These are phyloP conservation scores for Lactuca saligna DNA, from an alignment of 129 eudicot genomes.

Conservation along the genomic window DNA sequence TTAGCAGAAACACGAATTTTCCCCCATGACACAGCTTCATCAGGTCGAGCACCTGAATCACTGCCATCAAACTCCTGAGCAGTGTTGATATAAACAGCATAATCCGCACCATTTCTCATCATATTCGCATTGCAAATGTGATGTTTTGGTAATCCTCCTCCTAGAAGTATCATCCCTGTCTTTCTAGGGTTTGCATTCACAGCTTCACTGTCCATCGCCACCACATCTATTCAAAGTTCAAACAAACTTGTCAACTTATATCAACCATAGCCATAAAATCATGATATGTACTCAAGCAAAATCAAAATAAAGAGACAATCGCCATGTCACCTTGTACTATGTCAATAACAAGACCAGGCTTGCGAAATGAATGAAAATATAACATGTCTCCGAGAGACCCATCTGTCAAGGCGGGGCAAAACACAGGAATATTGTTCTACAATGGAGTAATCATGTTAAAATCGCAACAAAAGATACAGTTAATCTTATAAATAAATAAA, in stretches of 20 bases:
- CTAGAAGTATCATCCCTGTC: constrained; percentile 88
- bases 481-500: too few relatives aligned
- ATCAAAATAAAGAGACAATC: not conserved
- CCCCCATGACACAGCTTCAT: constrained; percentile 99
- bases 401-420: constrained; percentile 89
- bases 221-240: constrained; percentile 46
- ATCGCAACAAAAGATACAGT: too few relatives aligned
- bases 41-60: constrained; percentile 97
- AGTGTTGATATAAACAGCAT: constrained; percentile 77
- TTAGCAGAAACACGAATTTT: constrained; percentile 82
- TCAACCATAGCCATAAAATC: not conserved
- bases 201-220: constrained; percentile 79
- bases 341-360: constrained; percentile 83
- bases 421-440: constrained; percentile 82
- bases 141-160: constrained; percentile 98
- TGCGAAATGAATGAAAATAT: constrained; percentile 80
- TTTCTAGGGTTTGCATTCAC: constrained; percentile 83
- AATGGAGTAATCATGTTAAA: not conserved
- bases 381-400: constrained; percentile 96
- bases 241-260: not conserved
- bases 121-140: constrained; percentile 95
- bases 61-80: constrained; percentile 98
- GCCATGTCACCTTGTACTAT: constrained; percentile 70
- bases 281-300: constrained; percentile 1
- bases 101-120: constrained; percentile 99